Conservation (phyloP, 306 rosid species). For the Malus sieversii region DNA sequence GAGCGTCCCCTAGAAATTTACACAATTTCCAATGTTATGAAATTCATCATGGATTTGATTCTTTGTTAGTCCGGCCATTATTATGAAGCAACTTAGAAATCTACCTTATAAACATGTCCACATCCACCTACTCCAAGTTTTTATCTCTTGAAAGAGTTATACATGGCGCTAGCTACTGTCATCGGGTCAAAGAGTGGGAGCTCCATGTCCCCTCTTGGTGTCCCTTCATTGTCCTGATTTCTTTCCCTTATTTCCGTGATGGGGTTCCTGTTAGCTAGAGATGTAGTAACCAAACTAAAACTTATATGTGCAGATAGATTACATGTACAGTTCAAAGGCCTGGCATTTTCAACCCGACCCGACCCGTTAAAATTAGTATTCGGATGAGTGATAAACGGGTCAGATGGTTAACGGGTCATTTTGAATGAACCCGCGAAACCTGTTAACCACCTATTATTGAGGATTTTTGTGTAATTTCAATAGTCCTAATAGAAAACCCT, state of each 20-base stretch:
- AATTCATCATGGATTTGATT: neutral
- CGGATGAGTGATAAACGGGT: too few relatives aligned
- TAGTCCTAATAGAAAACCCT: too few relatives aligned
- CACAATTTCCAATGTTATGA: neutral
- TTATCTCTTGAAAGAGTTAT: slow-evolving; percentile 28
- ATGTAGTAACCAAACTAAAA: neutral
- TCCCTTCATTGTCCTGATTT: neutral
- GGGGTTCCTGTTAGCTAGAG: neutral
- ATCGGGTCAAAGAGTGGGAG: slow-evolving; percentile 37
- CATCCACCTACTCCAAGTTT: slow-evolving; percentile 62
- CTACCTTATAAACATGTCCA: slow-evolving; percentile 54
- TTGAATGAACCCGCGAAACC: too few relatives aligned
- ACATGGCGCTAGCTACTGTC: slow-evolving; percentile 31
- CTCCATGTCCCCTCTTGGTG: slow-evolving; percentile 28
- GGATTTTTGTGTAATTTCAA: too few relatives aligned
- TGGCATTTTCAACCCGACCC: too few relatives aligned
- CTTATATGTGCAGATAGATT: neutral
- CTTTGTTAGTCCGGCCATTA: neutral
- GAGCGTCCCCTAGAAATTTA: slow-evolving; percentile 42
- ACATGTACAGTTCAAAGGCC: neutral
- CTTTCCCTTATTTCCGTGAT: neutral
- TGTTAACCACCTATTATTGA: too few relatives aligned
- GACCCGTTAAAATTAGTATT: too few relatives aligned
- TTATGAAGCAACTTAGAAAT: too few relatives aligned
- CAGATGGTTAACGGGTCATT: too few relatives aligned